phyloP scores from a whole-genome alignment of 257 asterid genomes.

The Plantago ovata region DNA sequence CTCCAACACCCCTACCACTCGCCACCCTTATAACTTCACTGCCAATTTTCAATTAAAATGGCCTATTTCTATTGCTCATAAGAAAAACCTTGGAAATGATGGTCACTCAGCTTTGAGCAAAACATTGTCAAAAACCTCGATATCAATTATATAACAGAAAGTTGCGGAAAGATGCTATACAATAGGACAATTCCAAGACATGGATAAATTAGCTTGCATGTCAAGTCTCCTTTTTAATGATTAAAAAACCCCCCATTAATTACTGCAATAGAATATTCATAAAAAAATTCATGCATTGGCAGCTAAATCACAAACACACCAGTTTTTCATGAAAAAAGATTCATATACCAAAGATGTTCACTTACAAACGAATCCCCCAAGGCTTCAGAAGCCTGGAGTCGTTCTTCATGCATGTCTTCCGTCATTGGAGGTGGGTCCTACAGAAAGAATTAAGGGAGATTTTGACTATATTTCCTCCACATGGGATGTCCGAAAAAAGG shows the following conservation, averaged over 20 bases:
- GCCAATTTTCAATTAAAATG: background rate
- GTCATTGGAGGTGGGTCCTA: constrained; percentile 95
- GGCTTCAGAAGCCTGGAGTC: constrained; percentile 78
- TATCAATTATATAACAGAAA: constrained; percentile 2
- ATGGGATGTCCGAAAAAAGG: constrained; percentile 1
- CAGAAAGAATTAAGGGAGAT: constrained; percentile 15
- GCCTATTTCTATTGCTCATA: background rate
- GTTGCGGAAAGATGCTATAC: constrained; percentile 13
- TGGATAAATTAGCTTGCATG: too few species aligned
- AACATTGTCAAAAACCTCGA: constrained; percentile 9
- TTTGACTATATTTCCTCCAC: constrained; percentile 13
- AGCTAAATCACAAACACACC: background rate
- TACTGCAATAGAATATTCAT: constrained; percentile 4
- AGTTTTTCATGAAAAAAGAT: constrained; percentile 12
- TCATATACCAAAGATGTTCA: constrained; percentile 3
- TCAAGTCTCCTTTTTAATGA: constrained; percentile 5
- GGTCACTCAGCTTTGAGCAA: constrained; percentile 16
- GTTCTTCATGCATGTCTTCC: constrained; percentile 96
- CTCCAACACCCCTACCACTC: too few species aligned
- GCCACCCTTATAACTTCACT: too few species aligned
- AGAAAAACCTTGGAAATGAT: constrained; percentile 17
- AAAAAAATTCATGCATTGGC: constrained; percentile 2
- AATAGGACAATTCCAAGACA: constrained; percentile 16
- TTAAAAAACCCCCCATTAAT: background rate
- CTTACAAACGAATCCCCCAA: constrained; percentile 73